Percentiles rank a stretch among this genome's conserved stretches.
Evolutionary conservation across 352 stramenopile genomes (phyloP).

Genomic region (Globisporangium rhizosaccharum): DNA sequence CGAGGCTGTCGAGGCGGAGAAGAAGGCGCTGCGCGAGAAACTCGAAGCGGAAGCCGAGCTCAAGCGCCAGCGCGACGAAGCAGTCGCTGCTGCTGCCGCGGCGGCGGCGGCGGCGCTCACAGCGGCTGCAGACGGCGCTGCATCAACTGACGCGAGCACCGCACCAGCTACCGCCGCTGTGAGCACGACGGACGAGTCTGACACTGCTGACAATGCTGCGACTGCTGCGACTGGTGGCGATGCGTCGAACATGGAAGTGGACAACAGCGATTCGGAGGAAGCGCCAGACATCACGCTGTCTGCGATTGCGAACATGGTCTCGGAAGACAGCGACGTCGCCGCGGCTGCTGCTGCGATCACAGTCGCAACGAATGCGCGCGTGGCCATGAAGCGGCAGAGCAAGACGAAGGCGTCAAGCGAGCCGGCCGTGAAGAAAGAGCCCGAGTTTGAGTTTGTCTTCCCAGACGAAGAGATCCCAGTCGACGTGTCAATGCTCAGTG

Average conservation of each 20-base stretch:
- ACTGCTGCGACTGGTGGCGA: slow-evolving; percentile 2
- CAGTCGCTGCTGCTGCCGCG: slow-evolving; percentile 21
- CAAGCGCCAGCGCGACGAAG: slow-evolving; percentile 36
- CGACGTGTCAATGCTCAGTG: slow-evolving; percentile 56
- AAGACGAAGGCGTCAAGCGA: slow-evolving; percentile 16
- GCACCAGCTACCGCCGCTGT: slow-evolving; percentile 14
- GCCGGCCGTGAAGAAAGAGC: slow-evolving; percentile 17
- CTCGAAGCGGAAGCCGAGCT: slow-evolving; percentile 45
- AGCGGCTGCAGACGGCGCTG: slow-evolving; percentile 1
- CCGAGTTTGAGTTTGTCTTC: slow-evolving; percentile 61
- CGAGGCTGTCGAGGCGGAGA: slow-evolving; percentile 42
- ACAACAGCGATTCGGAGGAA: slow-evolving; percentile 78
- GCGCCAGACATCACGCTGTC: slow-evolving; percentile 72
- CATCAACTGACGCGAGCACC: slow-evolving; percentile 3
- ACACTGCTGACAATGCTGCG: slow-evolving; percentile 21
- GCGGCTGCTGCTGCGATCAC: slow-evolving; percentile 42
- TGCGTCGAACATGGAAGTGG: slow-evolving; percentile 72
- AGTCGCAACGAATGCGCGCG: slow-evolving; percentile 27
- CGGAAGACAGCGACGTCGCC: slow-evolving; percentile 72
- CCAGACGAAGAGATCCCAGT: slow-evolving; percentile 54
- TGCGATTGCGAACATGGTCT: slow-evolving; percentile 84
- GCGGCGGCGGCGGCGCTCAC: not conserved
- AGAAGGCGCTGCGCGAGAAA: slow-evolving; percentile 31
- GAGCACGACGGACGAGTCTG: slow-evolving; percentile 17
- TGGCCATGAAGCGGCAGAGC: slow-evolving; percentile 36